Conservation (phyloP, 2,329 filamentous ascomycete species). For the Epichloe sibirici region DNA sequence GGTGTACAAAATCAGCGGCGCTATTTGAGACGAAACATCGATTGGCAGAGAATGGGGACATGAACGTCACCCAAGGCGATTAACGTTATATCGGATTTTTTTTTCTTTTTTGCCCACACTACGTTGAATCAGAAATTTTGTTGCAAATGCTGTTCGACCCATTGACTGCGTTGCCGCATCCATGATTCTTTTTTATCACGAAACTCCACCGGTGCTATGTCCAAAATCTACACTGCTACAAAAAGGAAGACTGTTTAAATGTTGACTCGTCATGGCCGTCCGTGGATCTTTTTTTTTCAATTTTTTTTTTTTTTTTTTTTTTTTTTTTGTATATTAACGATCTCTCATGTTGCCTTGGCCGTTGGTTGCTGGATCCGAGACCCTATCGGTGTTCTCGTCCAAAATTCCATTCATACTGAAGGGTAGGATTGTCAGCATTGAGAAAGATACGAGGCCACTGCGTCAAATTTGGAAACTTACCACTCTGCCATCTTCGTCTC, state of each 20-base stretch:
- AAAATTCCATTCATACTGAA: slow-evolving; percentile 52
- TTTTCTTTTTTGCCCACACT: background rate
- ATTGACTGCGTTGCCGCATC: background rate
- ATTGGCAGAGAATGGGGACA: background rate
- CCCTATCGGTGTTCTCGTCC: slow-evolving; percentile 44
- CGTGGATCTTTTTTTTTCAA: background rate
- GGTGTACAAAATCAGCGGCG: slow-evolving; percentile 7
- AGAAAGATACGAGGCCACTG: slow-evolving; percentile 5
- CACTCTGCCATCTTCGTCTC: slow-evolving; percentile 85
- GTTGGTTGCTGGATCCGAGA: slow-evolving; percentile 13
- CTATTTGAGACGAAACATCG: background rate
- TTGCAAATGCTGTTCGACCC: background rate
- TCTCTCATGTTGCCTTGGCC: background rate
- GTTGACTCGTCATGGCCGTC: background rate
- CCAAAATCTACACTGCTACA: background rate
- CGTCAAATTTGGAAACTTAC: slow-evolving; percentile 31
- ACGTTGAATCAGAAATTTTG: background rate
- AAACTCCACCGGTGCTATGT: background rate
- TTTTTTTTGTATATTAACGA: background rate
- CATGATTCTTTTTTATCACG: background rate
- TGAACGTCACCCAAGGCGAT: background rate
- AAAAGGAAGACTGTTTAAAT: background rate
- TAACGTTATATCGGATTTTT: background rate
- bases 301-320: background rate
- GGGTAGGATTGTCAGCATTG: background rate